Evolutionary conservation across 371 early-diverging fungal genomes (phyloP).

Genomic region (Mucor ambiguus): DNA sequence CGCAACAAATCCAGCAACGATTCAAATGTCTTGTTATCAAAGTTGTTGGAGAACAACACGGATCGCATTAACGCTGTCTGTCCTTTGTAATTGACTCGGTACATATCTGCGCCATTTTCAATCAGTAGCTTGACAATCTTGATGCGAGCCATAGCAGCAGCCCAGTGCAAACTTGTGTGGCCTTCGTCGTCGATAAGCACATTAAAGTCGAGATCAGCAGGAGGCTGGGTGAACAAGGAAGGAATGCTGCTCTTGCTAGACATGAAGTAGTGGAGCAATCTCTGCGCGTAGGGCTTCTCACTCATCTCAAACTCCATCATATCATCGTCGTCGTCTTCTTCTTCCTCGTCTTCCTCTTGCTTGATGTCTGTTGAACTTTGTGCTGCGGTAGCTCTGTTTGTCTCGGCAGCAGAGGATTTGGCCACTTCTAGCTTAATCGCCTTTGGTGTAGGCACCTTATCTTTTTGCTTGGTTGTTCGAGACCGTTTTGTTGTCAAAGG

Average conservation of each 20-base stretch:
- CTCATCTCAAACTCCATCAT: constrained; percentile 14
- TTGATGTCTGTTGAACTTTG: background rate
- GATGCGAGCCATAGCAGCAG: constrained; percentile 87
- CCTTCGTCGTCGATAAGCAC: constrained; percentile 92
- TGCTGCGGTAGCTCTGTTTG: background rate
- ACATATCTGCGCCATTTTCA: constrained; percentile 74
- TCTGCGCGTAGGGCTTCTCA: constrained; percentile 40
- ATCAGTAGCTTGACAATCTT: constrained; percentile 76
- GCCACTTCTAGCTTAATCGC: background rate
- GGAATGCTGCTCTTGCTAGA: constrained; percentile 60
- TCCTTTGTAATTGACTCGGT: constrained; percentile 77
- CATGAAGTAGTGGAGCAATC: constrained; percentile 59
- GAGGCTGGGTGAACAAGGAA: constrained; percentile 51
- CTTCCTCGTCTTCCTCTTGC: constrained; percentile 11
- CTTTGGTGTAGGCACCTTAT: constrained; percentile 1
- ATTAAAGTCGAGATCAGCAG: constrained; percentile 76
- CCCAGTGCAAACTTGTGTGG: constrained; percentile 96
- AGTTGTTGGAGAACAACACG: constrained; percentile 87
- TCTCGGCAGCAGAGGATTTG: background rate
- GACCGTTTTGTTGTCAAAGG: background rate
- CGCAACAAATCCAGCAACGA: constrained; percentile 75
- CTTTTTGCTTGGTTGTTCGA: constrained; percentile 2
- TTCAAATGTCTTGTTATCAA: constrained; percentile 82
- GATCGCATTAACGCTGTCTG: constrained; percentile 92
- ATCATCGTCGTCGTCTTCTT: background rate